Evolutionary conservation across 352 stramenopile genomes (phyloP).

Genomic region (Pythium brassicae): DNA sequence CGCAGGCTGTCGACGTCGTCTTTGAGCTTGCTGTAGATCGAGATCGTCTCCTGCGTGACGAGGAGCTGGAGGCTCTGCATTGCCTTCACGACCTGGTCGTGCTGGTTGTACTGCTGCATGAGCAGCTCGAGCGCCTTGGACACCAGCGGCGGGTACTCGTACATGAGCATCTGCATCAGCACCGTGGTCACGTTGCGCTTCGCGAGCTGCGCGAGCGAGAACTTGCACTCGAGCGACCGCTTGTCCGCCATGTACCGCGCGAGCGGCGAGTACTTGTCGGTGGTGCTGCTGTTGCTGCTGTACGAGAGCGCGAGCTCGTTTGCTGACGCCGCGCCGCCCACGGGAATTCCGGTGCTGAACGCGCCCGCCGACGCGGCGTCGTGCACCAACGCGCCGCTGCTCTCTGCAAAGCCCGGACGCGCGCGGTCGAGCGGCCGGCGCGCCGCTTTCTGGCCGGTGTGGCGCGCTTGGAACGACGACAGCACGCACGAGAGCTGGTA

Average conservation of each 20-base stretch:
- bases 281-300: constrained; percentile 17
- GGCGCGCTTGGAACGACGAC: constrained; percentile 32
- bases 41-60: constrained; percentile 55
- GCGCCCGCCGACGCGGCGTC: constrained; percentile 6
- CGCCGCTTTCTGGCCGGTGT: constrained; percentile 9
- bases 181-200: constrained; percentile 44
- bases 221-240: constrained; percentile 50
- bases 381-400: constrained; percentile 2
- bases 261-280: constrained; percentile 43
- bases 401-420: constrained; percentile 4
- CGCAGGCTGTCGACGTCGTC: constrained; percentile 61
- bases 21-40: constrained; percentile 62
- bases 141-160: constrained; percentile 68
- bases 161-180: constrained; percentile 79
- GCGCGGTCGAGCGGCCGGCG: constrained; percentile 6
- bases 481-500: constrained; percentile 62
- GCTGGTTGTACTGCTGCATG: constrained; percentile 68
- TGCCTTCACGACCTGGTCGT: constrained; percentile 64
- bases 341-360: constrained; percentile 14
- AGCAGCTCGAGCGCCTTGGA: constrained; percentile 69
- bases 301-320: constrained; percentile 17
- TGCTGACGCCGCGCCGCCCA: constrained; percentile 10
- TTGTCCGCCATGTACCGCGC: constrained; percentile 41
- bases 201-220: constrained; percentile 44
- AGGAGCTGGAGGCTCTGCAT: constrained; percentile 60